Evolutionary conservation across 257 asterid genomes (phyloP).

Genomic region (Hygrophila difformis): DNA sequence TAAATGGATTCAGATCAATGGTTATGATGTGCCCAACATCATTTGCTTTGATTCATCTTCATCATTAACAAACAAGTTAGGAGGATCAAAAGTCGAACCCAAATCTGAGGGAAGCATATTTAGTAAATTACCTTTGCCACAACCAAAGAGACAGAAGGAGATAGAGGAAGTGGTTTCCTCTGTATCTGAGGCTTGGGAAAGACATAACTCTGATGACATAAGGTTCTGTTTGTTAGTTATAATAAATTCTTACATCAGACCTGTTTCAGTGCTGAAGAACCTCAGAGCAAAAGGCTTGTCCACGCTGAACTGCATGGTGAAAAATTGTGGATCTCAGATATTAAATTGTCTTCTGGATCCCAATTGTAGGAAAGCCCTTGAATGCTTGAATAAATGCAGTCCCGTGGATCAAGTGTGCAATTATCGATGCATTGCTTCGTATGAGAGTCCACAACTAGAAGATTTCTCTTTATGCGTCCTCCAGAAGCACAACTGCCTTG

Average conservation of each 20-base stretch:
- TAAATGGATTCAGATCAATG: slow-evolving; percentile 44
- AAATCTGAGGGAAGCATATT: slow-evolving; percentile 30
- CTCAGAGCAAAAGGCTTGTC: slow-evolving; percentile 83
- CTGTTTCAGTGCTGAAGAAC: slow-evolving; percentile 63
- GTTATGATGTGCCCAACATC: slow-evolving; percentile 34
- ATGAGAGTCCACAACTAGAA: slow-evolving; percentile 69
- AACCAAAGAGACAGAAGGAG: slow-evolving; percentile 34
- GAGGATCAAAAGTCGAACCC: slow-evolving; percentile 40
- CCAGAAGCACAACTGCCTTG: slow-evolving; percentile 83
- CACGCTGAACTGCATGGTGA: slow-evolving; percentile 71
- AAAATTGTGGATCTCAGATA: slow-evolving; percentile 77
- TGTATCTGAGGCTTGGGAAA: slow-evolving; percentile 69
- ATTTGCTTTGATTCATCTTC: slow-evolving; percentile 77
- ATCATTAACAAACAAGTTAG: slow-evolving; percentile 47
- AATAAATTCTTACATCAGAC: slow-evolving; percentile 67
- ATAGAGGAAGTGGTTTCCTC: slow-evolving; percentile 43
- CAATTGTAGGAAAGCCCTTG: slow-evolving; percentile 79
- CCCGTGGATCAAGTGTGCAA: slow-evolving; percentile 95
- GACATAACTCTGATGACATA: slow-evolving; percentile 77
- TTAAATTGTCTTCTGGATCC: slow-evolving; percentile 74
- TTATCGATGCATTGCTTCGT: slow-evolving; percentile 75
- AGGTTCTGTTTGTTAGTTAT: slow-evolving; percentile 74
- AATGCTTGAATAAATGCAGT: slow-evolving; percentile 82
- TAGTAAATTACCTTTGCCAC: slow-evolving; percentile 40
- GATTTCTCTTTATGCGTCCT: slow-evolving; percentile 77